phyloP scores from a whole-genome alignment of 208 protist species.

The Leishmania mexicana region DNA sequence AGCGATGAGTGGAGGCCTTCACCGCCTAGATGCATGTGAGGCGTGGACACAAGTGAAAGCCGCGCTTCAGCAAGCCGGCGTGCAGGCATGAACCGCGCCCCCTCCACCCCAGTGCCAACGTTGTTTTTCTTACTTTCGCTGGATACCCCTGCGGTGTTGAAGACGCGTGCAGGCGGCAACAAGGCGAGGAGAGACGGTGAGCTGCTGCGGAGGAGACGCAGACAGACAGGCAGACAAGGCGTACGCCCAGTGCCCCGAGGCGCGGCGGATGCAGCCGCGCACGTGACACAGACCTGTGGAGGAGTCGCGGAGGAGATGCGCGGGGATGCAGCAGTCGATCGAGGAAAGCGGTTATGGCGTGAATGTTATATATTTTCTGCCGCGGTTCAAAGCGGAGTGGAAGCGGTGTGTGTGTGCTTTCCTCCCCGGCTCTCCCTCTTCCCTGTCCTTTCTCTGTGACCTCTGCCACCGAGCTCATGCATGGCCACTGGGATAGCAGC shows the following conservation, averaged over 20 bases:
- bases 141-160: background rate
- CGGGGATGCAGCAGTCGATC: background rate
- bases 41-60: background rate
- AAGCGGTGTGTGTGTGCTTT: background rate
- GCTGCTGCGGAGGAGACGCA: background rate
- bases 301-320: background rate
- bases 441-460: background rate
- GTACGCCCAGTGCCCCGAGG: background rate
- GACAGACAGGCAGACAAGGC: background rate
- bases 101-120: background rate
- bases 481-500: background rate
- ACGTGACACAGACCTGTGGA: too few species aligned
- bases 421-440: background rate
- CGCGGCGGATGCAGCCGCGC: background rate
- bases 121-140: background rate
- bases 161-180: background rate
- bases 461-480: background rate
- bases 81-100: conserved; percentile 5
- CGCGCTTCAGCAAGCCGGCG: conserved; percentile 3
- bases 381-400: background rate
- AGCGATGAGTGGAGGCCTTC: background rate
- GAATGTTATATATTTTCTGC: background rate
- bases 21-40: background rate
- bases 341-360: background rate
- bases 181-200: background rate